Conservation (phyloP, 768 basidiomycete species). For the Agrocybe pediades region DNA sequence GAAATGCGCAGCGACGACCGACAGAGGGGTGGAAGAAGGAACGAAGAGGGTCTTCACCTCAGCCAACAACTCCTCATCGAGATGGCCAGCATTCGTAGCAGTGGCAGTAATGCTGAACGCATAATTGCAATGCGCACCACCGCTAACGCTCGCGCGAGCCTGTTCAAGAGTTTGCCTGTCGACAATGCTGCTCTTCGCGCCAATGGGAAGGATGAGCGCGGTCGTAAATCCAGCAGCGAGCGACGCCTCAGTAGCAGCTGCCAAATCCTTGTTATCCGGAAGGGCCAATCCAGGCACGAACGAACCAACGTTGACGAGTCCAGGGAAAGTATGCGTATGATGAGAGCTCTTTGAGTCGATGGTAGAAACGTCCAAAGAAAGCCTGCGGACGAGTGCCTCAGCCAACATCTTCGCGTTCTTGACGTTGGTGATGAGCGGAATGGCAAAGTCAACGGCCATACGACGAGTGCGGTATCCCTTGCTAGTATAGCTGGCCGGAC, state of each 20-base stretch:
- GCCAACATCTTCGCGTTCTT: conserved; percentile 97
- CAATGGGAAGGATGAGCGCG: conserved; percentile 75
- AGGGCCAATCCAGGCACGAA: conserved; percentile 77
- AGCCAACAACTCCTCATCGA: conserved; percentile 76
- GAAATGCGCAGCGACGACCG: conserved; percentile 85
- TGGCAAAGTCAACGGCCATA: conserved; percentile 98
- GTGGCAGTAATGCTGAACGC: conserved; percentile 81
- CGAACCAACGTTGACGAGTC: conserved; percentile 84
- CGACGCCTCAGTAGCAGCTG: conserved; percentile 74
- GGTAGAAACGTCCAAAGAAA: conserved; percentile 88
- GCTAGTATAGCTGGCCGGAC: conserved; percentile 95
- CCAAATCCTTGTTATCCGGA: conserved; percentile 58
- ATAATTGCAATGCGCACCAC: conserved; percentile 83
- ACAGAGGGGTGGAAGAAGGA: conserved; percentile 66
- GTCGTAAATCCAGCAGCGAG: conserved; percentile 91
- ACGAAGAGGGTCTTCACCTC: conserved; percentile 89
- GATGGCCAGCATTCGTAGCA: conserved; percentile 55
- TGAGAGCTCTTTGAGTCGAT: conserved; percentile 96
- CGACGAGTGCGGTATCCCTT: conserved; percentile 96
- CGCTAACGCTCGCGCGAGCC: conserved; percentile 64
- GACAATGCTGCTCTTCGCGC: conserved; percentile 59
- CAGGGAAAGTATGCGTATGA: conserved; percentile 87
- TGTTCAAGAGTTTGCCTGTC: conserved; percentile 69
- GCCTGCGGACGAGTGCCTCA: conserved; percentile 87
- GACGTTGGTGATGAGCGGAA: conserved; percentile 97